Conservation (phyloP, 345 rosid species). For the Turnera subulata region DNA sequence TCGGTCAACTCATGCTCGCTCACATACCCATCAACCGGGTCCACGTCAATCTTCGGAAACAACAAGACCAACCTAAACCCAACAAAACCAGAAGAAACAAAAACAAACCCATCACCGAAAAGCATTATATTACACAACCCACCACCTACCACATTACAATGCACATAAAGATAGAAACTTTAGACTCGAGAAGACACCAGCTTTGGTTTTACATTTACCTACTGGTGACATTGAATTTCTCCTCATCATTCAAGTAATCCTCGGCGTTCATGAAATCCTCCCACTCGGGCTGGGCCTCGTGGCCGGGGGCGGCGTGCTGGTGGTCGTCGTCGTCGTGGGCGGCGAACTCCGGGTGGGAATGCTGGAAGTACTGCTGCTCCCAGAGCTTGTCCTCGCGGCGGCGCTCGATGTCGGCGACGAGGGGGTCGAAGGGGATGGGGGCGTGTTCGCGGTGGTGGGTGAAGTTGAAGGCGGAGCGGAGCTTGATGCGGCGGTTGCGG, state of each 20-base stretch:
- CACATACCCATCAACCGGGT: constrained; percentile 71
- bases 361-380: constrained; percentile 69
- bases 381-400: constrained; percentile 76
- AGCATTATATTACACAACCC: too few species aligned
- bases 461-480: constrained; percentile 31
- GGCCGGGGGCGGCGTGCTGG: constrained; percentile 45
- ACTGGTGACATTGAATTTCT: constrained; percentile 78
- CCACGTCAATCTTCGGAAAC: constrained; percentile 89
- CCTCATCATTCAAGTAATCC: constrained; percentile 83
- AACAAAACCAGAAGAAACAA: constrained; percentile 1
- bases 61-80: constrained; percentile 55
- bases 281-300: constrained; percentile 89
- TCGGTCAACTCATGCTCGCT: constrained; percentile 74
- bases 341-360: constrained; percentile 52
- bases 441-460: constrained; percentile 32
- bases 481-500: constrained; percentile 29
- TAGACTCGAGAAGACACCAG: neutral
- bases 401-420: constrained; percentile 72
- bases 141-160: too few species aligned
- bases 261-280: constrained; percentile 90
- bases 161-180: neutral
- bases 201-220: constrained; percentile 32
- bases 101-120: too few species aligned
- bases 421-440: constrained; percentile 61
- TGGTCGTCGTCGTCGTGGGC: constrained; percentile 9